Percentiles rank a stretch among this genome's conserved stretches.
phyloP scores from a whole-genome alignment of 495 filamentous ascomycete species.

The Penicillium desertorum region DNA sequence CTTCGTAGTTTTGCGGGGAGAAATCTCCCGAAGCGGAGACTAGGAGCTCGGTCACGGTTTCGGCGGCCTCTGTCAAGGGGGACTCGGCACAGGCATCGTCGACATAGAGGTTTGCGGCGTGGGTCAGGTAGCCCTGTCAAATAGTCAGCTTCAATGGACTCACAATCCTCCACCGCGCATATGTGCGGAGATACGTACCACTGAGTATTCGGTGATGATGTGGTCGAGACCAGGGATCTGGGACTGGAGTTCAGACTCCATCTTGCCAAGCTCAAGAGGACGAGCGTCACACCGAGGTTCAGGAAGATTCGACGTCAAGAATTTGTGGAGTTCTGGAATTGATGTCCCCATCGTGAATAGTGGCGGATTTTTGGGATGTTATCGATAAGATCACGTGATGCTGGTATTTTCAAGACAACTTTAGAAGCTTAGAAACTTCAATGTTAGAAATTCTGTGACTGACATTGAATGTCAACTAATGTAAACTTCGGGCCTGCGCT shows the following conservation, averaged over 20 bases:
- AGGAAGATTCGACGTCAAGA: constrained; percentile 16
- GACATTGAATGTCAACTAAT: background rate
- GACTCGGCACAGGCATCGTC: constrained; percentile 67
- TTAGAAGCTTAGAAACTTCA: background rate
- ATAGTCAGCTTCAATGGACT: constrained; percentile 16
- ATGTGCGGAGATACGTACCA: constrained; percentile 42
- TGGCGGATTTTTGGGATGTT: constrained; percentile 32
- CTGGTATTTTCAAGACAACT: background rate
- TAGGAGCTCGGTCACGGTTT: constrained; percentile 78
- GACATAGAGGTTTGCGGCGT: constrained; percentile 81
- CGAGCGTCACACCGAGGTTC: background rate
- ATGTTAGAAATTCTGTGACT: background rate
- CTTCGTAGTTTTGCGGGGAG: constrained; percentile 64
- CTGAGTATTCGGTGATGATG: constrained; percentile 87
- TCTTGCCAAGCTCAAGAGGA: constrained; percentile 35
- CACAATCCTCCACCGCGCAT: constrained; percentile 1
- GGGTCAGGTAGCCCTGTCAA: constrained; percentile 76
- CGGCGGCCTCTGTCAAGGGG: constrained; percentile 80
- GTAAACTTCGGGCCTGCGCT: background rate
- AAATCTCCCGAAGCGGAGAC: constrained; percentile 86
- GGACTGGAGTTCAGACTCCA: constrained; percentile 89
- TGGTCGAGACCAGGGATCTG: constrained; percentile 87
- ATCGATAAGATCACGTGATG: constrained; percentile 35
- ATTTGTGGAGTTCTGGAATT: constrained; percentile 1
- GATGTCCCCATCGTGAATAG: constrained; percentile 11